Evolutionary conservation across 805 yeast genomes (phyloP), one percentile per base, ranked within the genome.

Genomic region (Saturnispora diversa): DNA sequence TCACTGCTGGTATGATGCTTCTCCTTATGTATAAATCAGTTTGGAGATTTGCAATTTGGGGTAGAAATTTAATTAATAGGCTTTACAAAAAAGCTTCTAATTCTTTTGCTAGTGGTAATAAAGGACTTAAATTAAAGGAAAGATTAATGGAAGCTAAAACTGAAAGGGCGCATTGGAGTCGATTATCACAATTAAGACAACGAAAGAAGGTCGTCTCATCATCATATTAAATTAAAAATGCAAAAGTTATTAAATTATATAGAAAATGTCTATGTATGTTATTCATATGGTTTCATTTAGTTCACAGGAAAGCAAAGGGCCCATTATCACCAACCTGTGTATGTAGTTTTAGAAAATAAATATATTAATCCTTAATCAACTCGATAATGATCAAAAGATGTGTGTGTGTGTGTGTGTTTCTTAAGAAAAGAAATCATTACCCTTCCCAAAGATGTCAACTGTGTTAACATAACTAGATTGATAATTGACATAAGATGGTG

Each of bases 1-100:
- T 68, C 49, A 61, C 66, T 36, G 54, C 51, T 25, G 67, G 55
- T 0, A 47, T 67, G 40, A 42, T 65, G 43, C 24, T 60, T 5
- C 31, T 68, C 29, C 53, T 67, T 22, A 67, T 66, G 53, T 58
- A 65, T 59, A 48, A 48, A 15, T 50, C 42, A 10, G 42, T 39
- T 27, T 46, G 47, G 47, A 32, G 38, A 13, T 9, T 32, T 15
- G 39, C 31, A 4, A 20, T 36, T 20, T 28, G 32, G 33, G 22
- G 13, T 11, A 37, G 23, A 13, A 37, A 29, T 7, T 34, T 20
- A 6, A 11, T 15, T 10, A 17, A 21, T 23, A 34, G 7, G n/a
- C 15, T 34, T 16, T 10, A 23, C 21, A 34, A 23, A 19, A n/a
- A 21, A 11, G 23, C 15, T 17, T 19, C 17, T 19, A 17, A n/a